Percentiles rank a stretch among this genome's conserved stretches.
Conservation (phyloP, 352 stramenopile species). For the Phytophthora cryptogea region DNA sequence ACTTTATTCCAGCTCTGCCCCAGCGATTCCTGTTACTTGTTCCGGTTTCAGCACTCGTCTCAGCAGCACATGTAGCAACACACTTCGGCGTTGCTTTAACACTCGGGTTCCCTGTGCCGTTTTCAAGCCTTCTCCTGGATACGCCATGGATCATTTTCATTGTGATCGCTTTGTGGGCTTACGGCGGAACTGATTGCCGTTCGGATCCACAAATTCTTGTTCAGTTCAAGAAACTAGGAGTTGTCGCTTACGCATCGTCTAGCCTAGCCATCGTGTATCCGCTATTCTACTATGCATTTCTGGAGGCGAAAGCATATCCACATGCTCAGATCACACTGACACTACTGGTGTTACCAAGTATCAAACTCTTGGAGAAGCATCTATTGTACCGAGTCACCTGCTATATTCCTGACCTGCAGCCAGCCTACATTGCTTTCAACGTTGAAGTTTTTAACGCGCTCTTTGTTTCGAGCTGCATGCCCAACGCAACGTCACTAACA, state of each 20-base stretch:
- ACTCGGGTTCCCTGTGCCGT: background rate
- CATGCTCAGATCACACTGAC: background rate
- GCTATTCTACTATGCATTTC: background rate
- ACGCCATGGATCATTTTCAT: background rate
- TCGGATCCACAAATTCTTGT: background rate
- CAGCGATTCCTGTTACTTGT: background rate
- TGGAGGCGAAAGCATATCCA: background rate
- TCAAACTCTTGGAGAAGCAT: background rate
- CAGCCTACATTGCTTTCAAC: background rate
- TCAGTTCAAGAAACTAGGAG: background rate
- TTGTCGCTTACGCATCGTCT: background rate
- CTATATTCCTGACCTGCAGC: background rate
- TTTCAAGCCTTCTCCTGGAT: background rate
- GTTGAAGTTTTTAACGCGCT: slow-evolving; percentile 1
- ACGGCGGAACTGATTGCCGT: background rate
- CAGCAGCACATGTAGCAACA: background rate
- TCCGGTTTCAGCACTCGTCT: background rate
- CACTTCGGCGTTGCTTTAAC: background rate
- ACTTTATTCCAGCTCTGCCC: background rate
- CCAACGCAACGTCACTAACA: background rate
- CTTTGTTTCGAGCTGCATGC: background rate
- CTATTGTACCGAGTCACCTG: background rate
- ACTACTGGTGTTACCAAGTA: background rate
- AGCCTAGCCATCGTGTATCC: background rate
- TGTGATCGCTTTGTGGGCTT: background rate